Conservation (phyloP, 805 yeast species). For the Ogataea allantospora region DNA sequence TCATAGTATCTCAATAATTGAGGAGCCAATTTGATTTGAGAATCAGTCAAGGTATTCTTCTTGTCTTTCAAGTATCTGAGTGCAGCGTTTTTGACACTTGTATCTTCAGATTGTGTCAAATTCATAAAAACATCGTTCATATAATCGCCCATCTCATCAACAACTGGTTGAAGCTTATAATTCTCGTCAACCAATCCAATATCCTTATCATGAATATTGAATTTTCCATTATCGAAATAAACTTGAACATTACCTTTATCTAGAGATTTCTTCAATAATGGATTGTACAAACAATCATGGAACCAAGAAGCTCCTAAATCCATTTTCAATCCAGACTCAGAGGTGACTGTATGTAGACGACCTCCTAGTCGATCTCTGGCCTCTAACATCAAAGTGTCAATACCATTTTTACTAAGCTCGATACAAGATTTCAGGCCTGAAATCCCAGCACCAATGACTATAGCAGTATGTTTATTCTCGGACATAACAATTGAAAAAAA, state of each 20-base stretch:
- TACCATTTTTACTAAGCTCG: constrained; percentile 35
- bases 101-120: constrained; percentile 43
- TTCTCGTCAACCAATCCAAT: constrained; percentile 46
- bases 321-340: constrained; percentile 35
- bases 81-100: constrained; percentile 51
- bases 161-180: constrained; percentile 39
- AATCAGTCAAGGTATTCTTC: constrained; percentile 44
- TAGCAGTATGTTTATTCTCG: constrained; percentile 28
- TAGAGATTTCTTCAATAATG: constrained; percentile 50
- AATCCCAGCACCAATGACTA: constrained; percentile 56
- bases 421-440: constrained; percentile 51
- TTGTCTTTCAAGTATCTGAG: constrained; percentile 45
- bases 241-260: constrained; percentile 27
- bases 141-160: constrained; percentile 31
- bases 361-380: constrained; percentile 67
- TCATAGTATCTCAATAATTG: constrained; percentile 56
- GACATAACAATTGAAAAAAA: not conserved
- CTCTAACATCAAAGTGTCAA: constrained; percentile 45
- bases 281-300: constrained; percentile 73
- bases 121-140: constrained; percentile 18
- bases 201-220: constrained; percentile 20
- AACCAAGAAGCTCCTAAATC: constrained; percentile 93
- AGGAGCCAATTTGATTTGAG: constrained; percentile 50
- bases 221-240: constrained; percentile 34
- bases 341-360: constrained; percentile 46